Conservation (phyloP, 768 basidiomycete species). For the Lepiota subincarnata region DNA sequence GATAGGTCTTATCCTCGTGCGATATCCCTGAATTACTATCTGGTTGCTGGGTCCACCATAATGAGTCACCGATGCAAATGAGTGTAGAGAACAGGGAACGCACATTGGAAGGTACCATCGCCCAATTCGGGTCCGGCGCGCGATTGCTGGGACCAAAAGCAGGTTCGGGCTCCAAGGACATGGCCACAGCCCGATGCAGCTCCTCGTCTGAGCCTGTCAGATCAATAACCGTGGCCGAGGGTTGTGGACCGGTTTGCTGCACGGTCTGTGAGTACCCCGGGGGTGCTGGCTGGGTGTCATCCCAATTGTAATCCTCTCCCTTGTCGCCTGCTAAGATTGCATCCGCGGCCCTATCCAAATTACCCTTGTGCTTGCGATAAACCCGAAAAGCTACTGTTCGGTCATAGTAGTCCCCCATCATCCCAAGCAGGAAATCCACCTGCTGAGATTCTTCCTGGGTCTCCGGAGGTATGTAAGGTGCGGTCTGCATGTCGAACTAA, state of each 20-base stretch:
- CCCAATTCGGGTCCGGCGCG: conserved; percentile 64
- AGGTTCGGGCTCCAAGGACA: conserved; percentile 30
- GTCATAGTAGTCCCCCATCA: conserved; percentile 28
- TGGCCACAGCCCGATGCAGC: conserved; percentile 22
- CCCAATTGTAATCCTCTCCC: conserved; percentile 28
- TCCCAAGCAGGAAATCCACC: conserved; percentile 8
- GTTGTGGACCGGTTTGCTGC: conserved; percentile 17
- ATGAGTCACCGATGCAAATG: conserved; percentile 6
- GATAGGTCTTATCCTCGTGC: conserved; percentile 59
- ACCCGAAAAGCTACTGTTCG: conserved; percentile 49
- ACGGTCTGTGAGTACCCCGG: conserved; percentile 20
- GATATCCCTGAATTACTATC: conserved; percentile 27
- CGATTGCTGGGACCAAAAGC: conserved; percentile 59
- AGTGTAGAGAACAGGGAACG: conserved; percentile 13
- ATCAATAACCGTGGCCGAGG: conserved; percentile 46
- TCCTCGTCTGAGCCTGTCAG: conserved; percentile 36
- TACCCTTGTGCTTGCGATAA: conserved; percentile 55
- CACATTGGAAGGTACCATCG: conserved; percentile 67
- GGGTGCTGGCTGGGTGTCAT: conserved; percentile 10
- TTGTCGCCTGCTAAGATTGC: conserved; percentile 52
- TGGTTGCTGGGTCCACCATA: conserved; percentile 26
- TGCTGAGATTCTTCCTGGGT: conserved; percentile 9
- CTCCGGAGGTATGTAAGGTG: conserved; percentile 11
- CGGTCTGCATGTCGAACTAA: conserved; percentile 5
- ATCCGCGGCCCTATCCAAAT: conserved; percentile 51